Base-by-base conservation (phyloP, 2,329 filamentous ascomycete species). In the Knufia fluminis region DNA sequence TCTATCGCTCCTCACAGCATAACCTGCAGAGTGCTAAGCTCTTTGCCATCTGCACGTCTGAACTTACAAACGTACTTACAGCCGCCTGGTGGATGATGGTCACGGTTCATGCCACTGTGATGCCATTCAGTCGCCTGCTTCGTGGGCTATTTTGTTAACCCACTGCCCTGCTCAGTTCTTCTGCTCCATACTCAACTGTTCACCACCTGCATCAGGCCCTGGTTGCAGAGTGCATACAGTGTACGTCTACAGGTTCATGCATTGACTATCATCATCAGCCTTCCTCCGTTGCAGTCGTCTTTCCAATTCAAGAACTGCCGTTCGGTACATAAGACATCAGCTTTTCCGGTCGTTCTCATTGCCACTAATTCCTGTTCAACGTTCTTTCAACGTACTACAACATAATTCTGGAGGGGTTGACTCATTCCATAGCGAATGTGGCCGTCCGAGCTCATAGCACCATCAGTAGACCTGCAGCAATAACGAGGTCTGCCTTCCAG, bases 181-280 rank as follows among this genome's bases (percentile, higher is more conserved):
- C 40, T 26, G 33, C 45, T 39, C 33, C 45, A 40, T 40, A 17
- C 20, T 28, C 22, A 12, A 16, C n/a, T 19, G 16, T 32, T 23
- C 24, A 20, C 19, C 35, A 39, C 23, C 31, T 48, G 45, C 45
- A 48, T 28, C 22, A 23, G 14, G 35, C 45, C 45, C 45, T 40
- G 33, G 45, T 40, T 48, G 45, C 45, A 48, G 45, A 28, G 42
- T 48, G 45, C 45, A 48, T 48, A 16, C 20, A n/a, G 19, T 9
- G 19, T 40, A 48, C 32, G 31, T 32, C 19, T 31, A 48, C 35
- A 39, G 19, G 14, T 16, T 39, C 33, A n/a, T 48, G 45, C 45
- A 48, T 48, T 28, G 35, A 48, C 33, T 31, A 31, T 48, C 33
- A 40, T 32, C 14, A 31, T 19, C 19, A 19, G 9, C 16, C 28